Base-by-base conservation (phyloP, 345 rosid species). In the Crucihimalaya himalaica region DNA sequence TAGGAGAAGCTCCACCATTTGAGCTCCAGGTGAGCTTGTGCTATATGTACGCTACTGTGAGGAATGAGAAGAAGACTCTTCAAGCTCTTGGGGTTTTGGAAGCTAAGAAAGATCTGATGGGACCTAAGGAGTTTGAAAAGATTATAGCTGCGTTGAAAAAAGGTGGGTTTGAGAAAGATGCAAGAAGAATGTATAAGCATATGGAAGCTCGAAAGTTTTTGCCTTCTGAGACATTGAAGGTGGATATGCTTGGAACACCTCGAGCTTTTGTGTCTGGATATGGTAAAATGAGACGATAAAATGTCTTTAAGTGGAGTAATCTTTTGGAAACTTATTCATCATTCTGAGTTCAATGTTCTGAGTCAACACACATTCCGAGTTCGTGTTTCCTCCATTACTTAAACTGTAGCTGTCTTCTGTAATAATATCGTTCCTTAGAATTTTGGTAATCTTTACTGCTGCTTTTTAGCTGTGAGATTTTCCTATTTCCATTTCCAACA, bases 41-140 rank as follows among this genome's bases (percentile, higher is more conserved):
- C 15, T 88, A 78, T 78, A 90, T 92, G 91, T 90, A 95, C 71
- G 76, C 94, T 0, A 81, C 79, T 70, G 83, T 82, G 0, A 60
- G 81, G 56, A 32, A 80, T 8, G 97, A 95, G 89, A 92, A 84
- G 86, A 92, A 90, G 87, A 82, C 94, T 50, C 89, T 90, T 57
- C 93, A 90, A 79, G 80, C 87, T 46, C 85, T 90, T 28, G 91
- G 91, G 46, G 86, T 83, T 63, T 78, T 84, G 78, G 88, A 81
- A 82, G 63, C 78, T 32, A 82, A 76, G 80, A 73, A 58, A 71
- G 86, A 81, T 29, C 86, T 89, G 81, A 31, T 95, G 82, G 78
- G 72, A 27, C 56, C 78, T 0, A 28, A 32, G 9, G 93, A 95
- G 35, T 89, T 92, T 68, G 88, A 86, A 68, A 90, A 79, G 73